Evolutionary conservation across 805 yeast genomes (phyloP).

Genomic region (Schwanniomyces polymorphus): DNA sequence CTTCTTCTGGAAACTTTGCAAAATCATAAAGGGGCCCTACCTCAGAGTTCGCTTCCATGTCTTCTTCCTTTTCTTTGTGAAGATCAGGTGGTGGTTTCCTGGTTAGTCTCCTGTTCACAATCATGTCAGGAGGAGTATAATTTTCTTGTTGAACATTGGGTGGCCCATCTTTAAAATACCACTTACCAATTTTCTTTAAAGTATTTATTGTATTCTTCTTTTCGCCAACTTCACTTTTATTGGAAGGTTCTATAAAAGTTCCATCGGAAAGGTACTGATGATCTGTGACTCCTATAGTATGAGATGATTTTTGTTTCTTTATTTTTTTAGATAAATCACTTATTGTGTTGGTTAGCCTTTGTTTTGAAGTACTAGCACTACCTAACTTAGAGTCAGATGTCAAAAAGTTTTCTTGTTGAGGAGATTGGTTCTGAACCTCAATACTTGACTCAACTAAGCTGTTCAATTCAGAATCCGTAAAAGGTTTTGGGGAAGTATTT

Average conservation of each 20-base stretch:
- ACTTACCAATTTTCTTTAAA: conserved; percentile 60
- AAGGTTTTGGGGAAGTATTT: background rate
- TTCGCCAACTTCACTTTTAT: background rate
- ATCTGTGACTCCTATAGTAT: conserved; percentile 21
- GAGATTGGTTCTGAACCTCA: background rate
- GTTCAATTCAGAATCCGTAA: background rate
- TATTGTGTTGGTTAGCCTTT: conserved; percentile 20
- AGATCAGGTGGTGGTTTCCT: conserved; percentile 14
- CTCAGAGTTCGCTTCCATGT: background rate
- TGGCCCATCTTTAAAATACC: conserved; percentile 58
- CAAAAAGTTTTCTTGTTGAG: background rate
- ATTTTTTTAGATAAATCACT: conserved; percentile 25
- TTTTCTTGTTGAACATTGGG: conserved; percentile 9
- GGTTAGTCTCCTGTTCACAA: conserved; percentile 51
- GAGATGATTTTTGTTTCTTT: conserved; percentile 22
- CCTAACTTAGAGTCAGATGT: background rate
- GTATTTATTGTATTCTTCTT: conserved; percentile 30
- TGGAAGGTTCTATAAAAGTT: conserved; percentile 13
- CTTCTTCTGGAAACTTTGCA: conserved; percentile 8
- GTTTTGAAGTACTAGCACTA: conserved; percentile 7
- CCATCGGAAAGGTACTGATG: conserved; percentile 28
- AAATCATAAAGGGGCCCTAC: conserved; percentile 20
- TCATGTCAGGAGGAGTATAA: conserved; percentile 65
- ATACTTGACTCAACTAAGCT: background rate
- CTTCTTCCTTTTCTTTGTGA: background rate